phyloP scores from a whole-genome alignment of 805 yeast genomes.

The Ogataea pignaliae region DNA sequence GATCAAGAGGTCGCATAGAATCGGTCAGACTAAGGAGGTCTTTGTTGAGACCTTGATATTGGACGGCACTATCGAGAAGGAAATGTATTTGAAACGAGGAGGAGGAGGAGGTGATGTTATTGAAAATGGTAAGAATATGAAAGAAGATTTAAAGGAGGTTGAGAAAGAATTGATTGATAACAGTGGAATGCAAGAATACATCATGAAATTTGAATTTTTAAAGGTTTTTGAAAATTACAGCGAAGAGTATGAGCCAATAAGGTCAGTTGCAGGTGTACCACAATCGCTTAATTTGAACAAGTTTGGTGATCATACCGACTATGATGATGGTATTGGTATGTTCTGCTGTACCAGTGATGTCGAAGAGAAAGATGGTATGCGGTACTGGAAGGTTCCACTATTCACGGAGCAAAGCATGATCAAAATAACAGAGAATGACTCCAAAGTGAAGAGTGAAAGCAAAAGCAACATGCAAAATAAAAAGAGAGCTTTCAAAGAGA shows the following conservation, averaged over 20 bases:
- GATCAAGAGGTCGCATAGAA: slow-evolving; percentile 71
- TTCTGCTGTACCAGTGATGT: slow-evolving; percentile 12
- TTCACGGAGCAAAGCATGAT: slow-evolving; percentile 29
- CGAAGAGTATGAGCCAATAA: slow-evolving; percentile 37
- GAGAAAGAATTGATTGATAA: slow-evolving; percentile 49
- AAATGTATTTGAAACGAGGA: slow-evolving; percentile 44
- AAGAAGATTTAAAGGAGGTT: slow-evolving; percentile 5
- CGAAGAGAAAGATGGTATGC: slow-evolving; percentile 1
- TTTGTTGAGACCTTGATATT: slow-evolving; percentile 64
- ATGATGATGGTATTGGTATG: slow-evolving; percentile 18
- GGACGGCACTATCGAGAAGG: slow-evolving; percentile 62
- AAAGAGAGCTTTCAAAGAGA: slow-evolving; percentile 1
- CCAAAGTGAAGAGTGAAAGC: slow-evolving; percentile 9
- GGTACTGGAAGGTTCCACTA: slow-evolving; percentile 35
- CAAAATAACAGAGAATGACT: slow-evolving; percentile 22
- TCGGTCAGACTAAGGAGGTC: slow-evolving; percentile 63
- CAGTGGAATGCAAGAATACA: slow-evolving; percentile 51
- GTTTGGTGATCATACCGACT: slow-evolving; percentile 4
- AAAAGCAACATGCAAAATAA: not conserved
- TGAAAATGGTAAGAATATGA: slow-evolving; percentile 15
- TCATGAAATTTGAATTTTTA: slow-evolving; percentile 47
- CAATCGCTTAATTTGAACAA: slow-evolving; percentile 5
- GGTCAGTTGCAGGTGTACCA: slow-evolving; percentile 20
- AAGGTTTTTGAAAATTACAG: slow-evolving; percentile 22
- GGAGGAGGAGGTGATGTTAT: slow-evolving; percentile 10